phyloP scores from a whole-genome alignment of 139 green algal genomes.

The Picochlorum sp. region DNA sequence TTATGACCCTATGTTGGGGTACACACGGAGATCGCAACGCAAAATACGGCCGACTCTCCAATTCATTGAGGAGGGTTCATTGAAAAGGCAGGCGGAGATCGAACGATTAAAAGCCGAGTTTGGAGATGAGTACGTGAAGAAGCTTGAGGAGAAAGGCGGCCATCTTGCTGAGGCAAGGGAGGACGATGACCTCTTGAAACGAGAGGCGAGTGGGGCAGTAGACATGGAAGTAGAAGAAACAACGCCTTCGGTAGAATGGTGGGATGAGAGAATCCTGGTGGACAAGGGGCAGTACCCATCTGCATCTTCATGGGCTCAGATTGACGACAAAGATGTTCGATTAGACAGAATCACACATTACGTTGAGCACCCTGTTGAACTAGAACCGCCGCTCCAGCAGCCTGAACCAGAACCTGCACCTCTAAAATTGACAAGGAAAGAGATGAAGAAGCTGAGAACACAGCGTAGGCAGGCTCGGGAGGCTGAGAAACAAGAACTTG shows the following conservation, averaged over 20 bases:
- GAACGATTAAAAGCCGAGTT: slow-evolving; percentile 39
- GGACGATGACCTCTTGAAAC: slow-evolving; percentile 39
- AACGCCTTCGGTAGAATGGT: slow-evolving; percentile 80
- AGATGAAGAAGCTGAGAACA: slow-evolving; percentile 93
- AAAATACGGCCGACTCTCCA: slow-evolving; percentile 28
- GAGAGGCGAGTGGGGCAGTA: neutral
- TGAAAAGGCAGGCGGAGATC: slow-evolving; percentile 55
- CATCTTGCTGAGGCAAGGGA: slow-evolving; percentile 4
- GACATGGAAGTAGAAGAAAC: slow-evolving; percentile 13
- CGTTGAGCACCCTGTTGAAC: slow-evolving; percentile 79
- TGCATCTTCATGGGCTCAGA: neutral
- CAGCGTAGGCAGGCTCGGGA: slow-evolving; percentile 82
- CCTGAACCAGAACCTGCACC: slow-evolving; percentile 65
- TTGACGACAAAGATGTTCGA: slow-evolving; percentile 3
- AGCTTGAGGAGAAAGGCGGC: slow-evolving; percentile 21
- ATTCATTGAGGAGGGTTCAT: slow-evolving; percentile 59
- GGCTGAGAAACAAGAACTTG: slow-evolving; percentile 95
- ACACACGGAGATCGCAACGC: slow-evolving; percentile 20
- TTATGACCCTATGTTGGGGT: slow-evolving; percentile 50
- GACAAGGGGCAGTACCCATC: slow-evolving; percentile 43
- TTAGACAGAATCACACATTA: slow-evolving; percentile 51
- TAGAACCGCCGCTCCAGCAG: slow-evolving; percentile 81
- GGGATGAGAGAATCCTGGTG: slow-evolving; percentile 56
- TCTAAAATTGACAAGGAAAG: slow-evolving; percentile 74
- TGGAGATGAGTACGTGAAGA: slow-evolving; percentile 40